Evolutionary conservation across 345 rosid species (phyloP).

Genomic region (Pistacia vera): DNA sequence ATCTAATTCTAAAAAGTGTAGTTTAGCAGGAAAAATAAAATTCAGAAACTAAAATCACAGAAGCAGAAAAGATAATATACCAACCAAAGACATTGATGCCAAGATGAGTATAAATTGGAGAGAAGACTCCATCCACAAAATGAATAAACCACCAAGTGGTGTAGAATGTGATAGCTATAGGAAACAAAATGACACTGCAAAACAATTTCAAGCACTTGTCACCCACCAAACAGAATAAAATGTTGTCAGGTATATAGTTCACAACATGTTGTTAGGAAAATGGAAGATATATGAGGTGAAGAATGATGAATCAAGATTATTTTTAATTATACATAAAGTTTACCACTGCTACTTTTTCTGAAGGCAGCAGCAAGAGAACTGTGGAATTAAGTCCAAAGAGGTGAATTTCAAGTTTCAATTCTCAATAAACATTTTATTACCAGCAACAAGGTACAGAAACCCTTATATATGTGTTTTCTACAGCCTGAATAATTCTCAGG

Average conservation of each 20-base stretch:
- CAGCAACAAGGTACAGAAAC: neutral
- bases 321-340: neutral
- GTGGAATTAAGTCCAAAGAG: neutral
- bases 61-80: slow-evolving; percentile 12
- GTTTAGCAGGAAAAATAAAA: neutral
- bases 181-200: slow-evolving; percentile 71
- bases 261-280: neutral
- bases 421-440: neutral
- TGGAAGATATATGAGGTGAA: neutral
- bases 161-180: slow-evolving; percentile 72
- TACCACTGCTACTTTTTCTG: neutral
- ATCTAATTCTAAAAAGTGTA: neutral
- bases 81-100: slow-evolving; percentile 71
- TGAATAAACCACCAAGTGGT: slow-evolving; percentile 79
- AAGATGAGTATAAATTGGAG: slow-evolving; percentile 70
- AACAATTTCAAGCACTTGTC: neutral
- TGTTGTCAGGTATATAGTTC: neutral
- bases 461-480: neutral
- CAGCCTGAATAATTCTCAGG: neutral
- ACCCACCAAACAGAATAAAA: neutral
- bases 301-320: neutral
- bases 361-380: neutral
- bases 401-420: neutral
- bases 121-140: slow-evolving; percentile 72
- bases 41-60: neutral